These are phyloP conservation scores for Colletotrichum horii DNA, from an alignment of 2,329 filamentous ascomycete genomes.

Conservation along the genomic window DNA sequence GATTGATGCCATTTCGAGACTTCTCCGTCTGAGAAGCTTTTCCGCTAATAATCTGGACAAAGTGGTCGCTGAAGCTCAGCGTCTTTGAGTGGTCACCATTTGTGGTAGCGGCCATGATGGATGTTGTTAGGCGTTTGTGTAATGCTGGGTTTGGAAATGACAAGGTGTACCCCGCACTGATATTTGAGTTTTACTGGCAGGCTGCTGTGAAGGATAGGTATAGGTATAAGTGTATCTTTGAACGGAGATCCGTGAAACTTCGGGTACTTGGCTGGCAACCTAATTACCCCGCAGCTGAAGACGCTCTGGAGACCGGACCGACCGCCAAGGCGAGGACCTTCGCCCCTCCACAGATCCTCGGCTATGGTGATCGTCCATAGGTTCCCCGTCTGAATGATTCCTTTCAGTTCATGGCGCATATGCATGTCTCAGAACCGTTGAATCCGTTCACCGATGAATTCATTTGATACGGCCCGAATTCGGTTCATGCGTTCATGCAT, in stretches of 20 bases:
- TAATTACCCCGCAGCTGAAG: background rate
- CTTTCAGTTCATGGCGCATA: background rate
- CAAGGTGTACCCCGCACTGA: background rate
- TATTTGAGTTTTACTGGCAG: background rate
- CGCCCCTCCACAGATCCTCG: background rate
- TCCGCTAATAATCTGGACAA: slow-evolving; percentile 41
- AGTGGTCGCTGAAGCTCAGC: background rate
- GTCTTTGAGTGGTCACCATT: background rate
- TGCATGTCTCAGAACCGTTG: background rate
- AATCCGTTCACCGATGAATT: background rate
- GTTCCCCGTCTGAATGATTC: background rate
- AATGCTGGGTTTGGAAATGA: background rate
- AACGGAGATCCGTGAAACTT: background rate
- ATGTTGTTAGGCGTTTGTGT: background rate
- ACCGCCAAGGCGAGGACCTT: background rate
- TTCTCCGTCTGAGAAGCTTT: background rate
- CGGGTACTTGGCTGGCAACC: background rate
- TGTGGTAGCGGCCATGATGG: background rate
- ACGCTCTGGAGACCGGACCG: background rate
- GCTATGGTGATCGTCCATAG: background rate
- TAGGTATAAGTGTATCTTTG: background rate
- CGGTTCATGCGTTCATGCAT: background rate
- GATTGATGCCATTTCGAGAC: background rate
- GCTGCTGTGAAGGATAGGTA: background rate
- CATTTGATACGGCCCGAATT: background rate